Percentiles rank a stretch among this genome's conserved stretches.
phyloP scores from a whole-genome alignment of 306 rosid species.

The Fragaria nilgerrensis region DNA sequence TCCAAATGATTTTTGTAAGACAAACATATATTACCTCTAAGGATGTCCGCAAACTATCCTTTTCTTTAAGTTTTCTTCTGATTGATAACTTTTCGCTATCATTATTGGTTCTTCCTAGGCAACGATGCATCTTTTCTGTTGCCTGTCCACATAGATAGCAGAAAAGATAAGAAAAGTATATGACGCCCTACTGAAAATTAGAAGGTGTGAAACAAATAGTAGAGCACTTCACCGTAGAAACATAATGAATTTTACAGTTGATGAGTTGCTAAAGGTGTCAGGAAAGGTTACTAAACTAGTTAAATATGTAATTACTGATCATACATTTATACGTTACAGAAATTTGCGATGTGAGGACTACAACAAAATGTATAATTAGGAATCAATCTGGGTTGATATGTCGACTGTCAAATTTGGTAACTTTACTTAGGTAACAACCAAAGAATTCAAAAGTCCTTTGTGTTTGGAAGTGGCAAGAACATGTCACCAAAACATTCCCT shows the following conservation, averaged over 20 bases:
- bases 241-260: background rate
- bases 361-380: background rate
- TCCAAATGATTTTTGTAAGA: slow-evolving; percentile 18
- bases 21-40: slow-evolving; percentile 36
- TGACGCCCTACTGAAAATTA: background rate
- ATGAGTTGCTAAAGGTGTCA: background rate
- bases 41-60: slow-evolving; percentile 28
- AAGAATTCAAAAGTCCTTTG: background rate
- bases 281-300: background rate
- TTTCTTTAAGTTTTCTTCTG: slow-evolving; percentile 12
- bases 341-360: background rate
- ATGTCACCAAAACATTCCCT: background rate
- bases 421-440: background rate
- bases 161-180: background rate
- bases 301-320: background rate
- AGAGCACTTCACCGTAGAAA: background rate
- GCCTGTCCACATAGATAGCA: slow-evolving; percentile 37
- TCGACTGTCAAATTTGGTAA: background rate
- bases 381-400: background rate
- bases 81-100: slow-evolving; percentile 37
- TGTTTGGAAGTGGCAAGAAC: background rate
- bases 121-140: slow-evolving; percentile 61
- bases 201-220: background rate
- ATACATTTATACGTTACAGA: background rate
- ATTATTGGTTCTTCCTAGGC: slow-evolving; percentile 39